Evolutionary conservation across 163 green algal species (phyloP), one percentile per base, ranked within the genome.

Genomic region (Scenedesmus sp.): DNA sequence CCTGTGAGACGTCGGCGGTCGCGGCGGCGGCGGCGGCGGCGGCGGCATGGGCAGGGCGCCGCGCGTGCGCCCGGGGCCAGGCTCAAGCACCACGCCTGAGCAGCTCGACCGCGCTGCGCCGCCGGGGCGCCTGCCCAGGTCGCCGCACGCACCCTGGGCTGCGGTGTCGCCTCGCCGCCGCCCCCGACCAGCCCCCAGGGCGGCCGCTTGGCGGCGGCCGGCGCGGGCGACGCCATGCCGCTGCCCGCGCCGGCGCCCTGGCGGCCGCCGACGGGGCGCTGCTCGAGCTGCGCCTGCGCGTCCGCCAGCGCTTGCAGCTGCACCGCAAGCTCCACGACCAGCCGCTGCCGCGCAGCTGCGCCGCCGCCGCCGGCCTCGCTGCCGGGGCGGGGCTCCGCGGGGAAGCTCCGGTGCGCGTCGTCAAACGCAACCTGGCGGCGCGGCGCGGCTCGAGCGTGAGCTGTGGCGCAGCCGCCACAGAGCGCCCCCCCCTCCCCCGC

Each of bases 231-330:
- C 11, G 54, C 36, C 28, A 53, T 69, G 56, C 70, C 63, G 26
- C 24, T 78, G 70, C 34, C 28, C 24, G 36, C 60, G 44, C 58
- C 31, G 29, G 13, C 44, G 26, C 58, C 31, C 6, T 36, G 7
- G 58, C 58, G 5, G 58, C 53, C 14, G n/a, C 53, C 14, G 53
- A 6, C 14, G 53, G 9, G 5, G n/a, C 24, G n/a, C 53, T 60
- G 24, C 53, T 6, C 53, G 9, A 34, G 53, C 24, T 11, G n/a
- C 53, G 22, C 53, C 48, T 80, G 71, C 71, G 69, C 62, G 58
- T 70, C 60, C 67, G 56, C 58, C 47, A 80, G 71, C 71, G 71
- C 58, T 58, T 80, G 58, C 26, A 80, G 42, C 71, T 80, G 71
- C 71, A 80, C 71, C 15, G 33, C 44, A 17, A 80, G 58, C 58